Percentiles rank a stretch among this genome's conserved stretches.
Conservation (phyloP, 176 grass and related monocot species). For the Triticum aestivum region DNA sequence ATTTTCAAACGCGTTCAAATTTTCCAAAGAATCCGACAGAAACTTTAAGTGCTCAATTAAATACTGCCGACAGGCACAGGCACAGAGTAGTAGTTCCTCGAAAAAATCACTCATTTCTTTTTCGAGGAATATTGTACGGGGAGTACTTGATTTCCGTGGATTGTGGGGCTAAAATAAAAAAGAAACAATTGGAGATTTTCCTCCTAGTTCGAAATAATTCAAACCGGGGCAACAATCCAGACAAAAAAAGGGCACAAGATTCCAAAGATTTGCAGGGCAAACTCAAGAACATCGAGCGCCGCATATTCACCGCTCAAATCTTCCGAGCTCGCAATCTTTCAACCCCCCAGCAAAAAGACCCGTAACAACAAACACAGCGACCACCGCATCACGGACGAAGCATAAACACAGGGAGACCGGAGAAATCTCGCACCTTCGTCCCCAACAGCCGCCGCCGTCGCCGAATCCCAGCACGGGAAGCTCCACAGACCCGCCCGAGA, state of each 20-base stretch:
- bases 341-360: background rate
- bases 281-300: background rate
- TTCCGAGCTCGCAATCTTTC: background rate
- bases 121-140: background rate
- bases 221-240: background rate
- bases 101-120: background rate
- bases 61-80: too few species aligned
- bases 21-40: background rate
- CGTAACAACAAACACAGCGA: background rate
- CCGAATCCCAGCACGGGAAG: background rate
- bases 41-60: background rate
- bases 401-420: background rate
- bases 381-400: too few species aligned
- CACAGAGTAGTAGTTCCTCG: background rate
- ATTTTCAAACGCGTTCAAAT: slow-evolving; percentile 22
- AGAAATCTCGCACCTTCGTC: background rate
- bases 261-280: background rate
- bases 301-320: background rate
- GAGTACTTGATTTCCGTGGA: too few species aligned
- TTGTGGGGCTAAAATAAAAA: background rate
- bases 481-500: background rate
- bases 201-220: background rate
- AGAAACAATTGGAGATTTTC: background rate
- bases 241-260: background rate
- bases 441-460: background rate